Evolutionary conservation across 2,329 filamentous ascomycete species (phyloP), one percentile per base, ranked within the genome.

Genomic region (Albifimbria verrucaria): DNA sequence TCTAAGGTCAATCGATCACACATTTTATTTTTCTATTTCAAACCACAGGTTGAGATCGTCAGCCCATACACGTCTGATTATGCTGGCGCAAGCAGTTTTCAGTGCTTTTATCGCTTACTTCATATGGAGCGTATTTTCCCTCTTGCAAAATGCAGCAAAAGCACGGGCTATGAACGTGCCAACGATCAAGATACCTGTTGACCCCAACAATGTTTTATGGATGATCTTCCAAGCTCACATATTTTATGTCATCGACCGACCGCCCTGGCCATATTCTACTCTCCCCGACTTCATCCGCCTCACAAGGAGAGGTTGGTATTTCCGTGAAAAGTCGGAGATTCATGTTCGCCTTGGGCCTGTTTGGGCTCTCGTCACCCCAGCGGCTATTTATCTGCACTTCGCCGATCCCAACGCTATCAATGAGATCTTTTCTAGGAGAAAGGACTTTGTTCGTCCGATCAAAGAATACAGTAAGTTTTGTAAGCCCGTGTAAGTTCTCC

Each of bases 131-230:
- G 15, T 32, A 15, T 32, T 32, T 32, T 32, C 26, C 15, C 26
- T 32, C 26, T 7, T 32, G 15, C 26, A 9, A 32, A 32, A 32
- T 15, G 15, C 26, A 32, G 9, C 26, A 7, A 32, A 32, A 15
- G 26, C 26, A 32, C 26, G 26, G 26, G 26, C 26, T 32, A 32
- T 32, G 26, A 7, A 32, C 15, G 7, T 15, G 15, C 26, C 15
- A 32, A 15, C 26, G 15, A 32, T 32, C 26, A 32, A 32, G 26
- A 32, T 32, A 32, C 26, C 26, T 15, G 15, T 32, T 32, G 26
- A 32, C 15, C 26, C 26, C 7, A 32, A 32, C 26, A 32, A 32
- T 15, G 9, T 32, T 32, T 75, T 21, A 45, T 69, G 28, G 65
- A 65, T 32, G 66, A 60, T 50, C 53, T 62, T 0, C 55, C 25